Evolutionary conservation across 2,329 filamentous ascomycete species (phyloP), one percentile per base, ranked within the genome.

Genomic region (Fusarium cicatricum): DNA sequence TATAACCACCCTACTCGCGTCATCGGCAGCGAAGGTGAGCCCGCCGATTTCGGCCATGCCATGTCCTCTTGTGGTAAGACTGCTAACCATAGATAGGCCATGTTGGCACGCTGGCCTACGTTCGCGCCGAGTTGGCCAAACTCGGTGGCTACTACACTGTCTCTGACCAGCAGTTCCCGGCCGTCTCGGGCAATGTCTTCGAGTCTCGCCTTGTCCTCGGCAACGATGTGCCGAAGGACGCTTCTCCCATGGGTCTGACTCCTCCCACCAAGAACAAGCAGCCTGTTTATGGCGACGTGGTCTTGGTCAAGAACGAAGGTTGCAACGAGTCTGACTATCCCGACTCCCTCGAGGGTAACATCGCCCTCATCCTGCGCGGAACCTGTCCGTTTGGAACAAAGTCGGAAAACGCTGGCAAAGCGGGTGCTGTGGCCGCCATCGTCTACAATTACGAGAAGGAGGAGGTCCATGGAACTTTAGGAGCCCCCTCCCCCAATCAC

Each of bases 391-490:
- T 94, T 64, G 89, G 87, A 11, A 74, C 80, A 55, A 95, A 95
- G 77, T 88, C 88, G 2, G 81, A 81, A 47, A 76, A 84, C 12
- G 90, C 91, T 6, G 88, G 87, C 36, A 80, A 78, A 42, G 89
- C 89, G 1, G 89, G 90, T 16, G 91, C 91, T 5, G 73, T 85
- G 4, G 90, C 87, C 2, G 89, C 87, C 1, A 75, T 95, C 12
- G 80, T 95, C 43, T 93, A 90, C 76, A 92, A 94, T 78, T 89
- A 87, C 63, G 85, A 85, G 42, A 75, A 81, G 1, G 89, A 85
- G 2, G 72, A 76, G 4, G 74, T 92, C 1, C 80, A 82, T 44
- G 91, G 90, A 34, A 93, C 90, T 1, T 79, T 95, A 4, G 90
- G 88, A 11, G 79, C 77, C 0, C 86, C 87, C 0, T 76, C 77